These are phyloP conservation scores for Penicillium coprophilum DNA, from an alignment of 495 filamentous ascomycete species.

Conservation along the genomic window DNA sequence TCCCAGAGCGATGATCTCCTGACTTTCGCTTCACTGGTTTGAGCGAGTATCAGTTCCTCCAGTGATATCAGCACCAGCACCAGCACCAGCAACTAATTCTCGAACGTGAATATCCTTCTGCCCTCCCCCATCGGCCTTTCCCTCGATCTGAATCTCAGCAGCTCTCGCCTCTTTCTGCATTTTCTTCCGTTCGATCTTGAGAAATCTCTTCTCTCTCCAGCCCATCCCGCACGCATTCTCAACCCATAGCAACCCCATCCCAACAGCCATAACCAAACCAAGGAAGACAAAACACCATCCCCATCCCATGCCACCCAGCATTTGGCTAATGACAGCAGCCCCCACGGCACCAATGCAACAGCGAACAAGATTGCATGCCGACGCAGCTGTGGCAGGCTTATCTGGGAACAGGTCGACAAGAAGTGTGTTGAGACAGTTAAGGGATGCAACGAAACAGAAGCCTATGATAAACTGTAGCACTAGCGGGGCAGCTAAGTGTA, in stretches of 20 bases:
- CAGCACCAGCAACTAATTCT: background rate
- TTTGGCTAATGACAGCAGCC: conserved; percentile 57
- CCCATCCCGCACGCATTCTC: conserved; percentile 38
- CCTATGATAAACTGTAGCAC: conserved; percentile 58
- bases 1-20: background rate
- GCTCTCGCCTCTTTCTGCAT: conserved; percentile 8
- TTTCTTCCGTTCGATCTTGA: conserved; percentile 18
- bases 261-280: conserved; percentile 34
- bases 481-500: conserved; percentile 50
- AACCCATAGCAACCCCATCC: conserved; percentile 29
- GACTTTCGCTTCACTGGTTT: background rate
- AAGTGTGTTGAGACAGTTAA: conserved; percentile 43
- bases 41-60: background rate
- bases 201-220: conserved; percentile 42
- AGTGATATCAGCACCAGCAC: background rate
- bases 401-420: conserved; percentile 63
- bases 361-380: conserved; percentile 65
- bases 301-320: conserved; percentile 59
- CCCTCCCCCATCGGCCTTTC: background rate
- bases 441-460: conserved; percentile 49
- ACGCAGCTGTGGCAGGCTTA: conserved; percentile 58
- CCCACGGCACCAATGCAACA: conserved; percentile 63
- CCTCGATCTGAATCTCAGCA: background rate
- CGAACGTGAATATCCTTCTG: background rate
- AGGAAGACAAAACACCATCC: conserved; percentile 63